Base-by-base conservation (phyloP, 305 asterid genomes). In the Rubia peregrina region DNA sequence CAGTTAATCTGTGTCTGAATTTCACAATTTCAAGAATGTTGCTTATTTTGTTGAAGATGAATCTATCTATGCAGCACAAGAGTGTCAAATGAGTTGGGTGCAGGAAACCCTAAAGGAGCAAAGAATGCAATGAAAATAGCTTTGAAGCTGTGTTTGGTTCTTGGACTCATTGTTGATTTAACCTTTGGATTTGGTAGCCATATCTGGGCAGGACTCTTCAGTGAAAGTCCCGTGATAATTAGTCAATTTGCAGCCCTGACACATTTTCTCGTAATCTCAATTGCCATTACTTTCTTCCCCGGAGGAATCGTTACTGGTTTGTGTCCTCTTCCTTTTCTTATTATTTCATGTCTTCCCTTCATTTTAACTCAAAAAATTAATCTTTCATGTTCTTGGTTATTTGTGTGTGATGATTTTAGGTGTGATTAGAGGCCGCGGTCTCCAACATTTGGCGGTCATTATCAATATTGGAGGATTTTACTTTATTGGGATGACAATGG, bases 81-180 rank as follows among this genome's bases (percentile, higher is more conserved):
- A 49, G 57, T 49, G 57, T 49, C 57, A 21, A 49, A 49, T 49
- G 57, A 49, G 21, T 49, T 49, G 97, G 96, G 92, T 61, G 88
- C 86, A 0, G 93, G 91, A 36, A 66, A 81, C 51, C 82, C 88
- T 0, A 73, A 74, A 61, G 71, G 77, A 74, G 96, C 97, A 6
- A 89, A 80, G 79, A 88, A 76, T 11, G 96, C 96, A 22, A 81
- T 83, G 84, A 40, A 59, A 8, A 91, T 90, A 46, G 75, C 93
- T 36, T 88, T 90, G 49, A 84, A 83, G 80, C 80, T 90, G 21
- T 80, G 82, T 30, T 57, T 83, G 53, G 59, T 87, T 55, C 72
- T 84, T 53, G 83, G 84, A 44, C 43, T 84, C 1, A 14, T 67
- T 0, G 83, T 80, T 3, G 88, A 79, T 68, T 41, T 60, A 65